These are phyloP conservation scores for Boletus sp. DNA, from an alignment of 1,284 basidiomycete genomes.

Conservation along the genomic window DNA sequence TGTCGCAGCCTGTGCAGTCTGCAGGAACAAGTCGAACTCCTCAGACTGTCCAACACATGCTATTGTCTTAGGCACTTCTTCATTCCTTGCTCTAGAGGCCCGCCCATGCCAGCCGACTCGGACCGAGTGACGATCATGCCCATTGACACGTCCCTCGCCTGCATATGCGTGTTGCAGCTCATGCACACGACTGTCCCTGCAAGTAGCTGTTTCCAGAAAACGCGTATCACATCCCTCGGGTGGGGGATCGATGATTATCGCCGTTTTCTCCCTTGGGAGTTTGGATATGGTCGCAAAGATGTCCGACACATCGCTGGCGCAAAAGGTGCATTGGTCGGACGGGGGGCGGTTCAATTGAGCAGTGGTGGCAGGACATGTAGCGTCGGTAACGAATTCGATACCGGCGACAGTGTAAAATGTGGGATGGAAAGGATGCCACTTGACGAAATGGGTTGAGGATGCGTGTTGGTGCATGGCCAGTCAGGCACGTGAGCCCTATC, in stretches of 20 bases:
- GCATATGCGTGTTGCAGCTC: no score
- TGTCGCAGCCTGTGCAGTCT: no score
- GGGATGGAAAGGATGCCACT: conserved; percentile 92
- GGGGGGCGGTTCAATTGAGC: conserved; percentile 75
- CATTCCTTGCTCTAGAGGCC: conserved; percentile 24
- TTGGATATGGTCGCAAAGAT: conserved; percentile 67
- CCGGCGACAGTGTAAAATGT: conserved; percentile 83
- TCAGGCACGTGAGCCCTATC: no score
- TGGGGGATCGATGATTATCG: no score
- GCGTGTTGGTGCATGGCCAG: conserved; percentile 59
- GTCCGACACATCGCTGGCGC: conserved; percentile 71
- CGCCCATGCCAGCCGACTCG: conserved; percentile 24
- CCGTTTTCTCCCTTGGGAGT: no score
- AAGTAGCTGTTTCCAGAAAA: no score
- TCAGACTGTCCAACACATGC: conserved; percentile 77
- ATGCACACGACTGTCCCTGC: conserved; percentile 95
- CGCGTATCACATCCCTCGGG: no score
- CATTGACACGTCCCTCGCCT: no score
- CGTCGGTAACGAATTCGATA: conserved; percentile 82
- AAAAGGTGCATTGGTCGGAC: conserved; percentile 48
- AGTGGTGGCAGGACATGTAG: conserved; percentile 85
- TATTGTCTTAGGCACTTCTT: conserved; percentile 35
- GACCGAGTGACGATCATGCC: conserved; percentile 64
- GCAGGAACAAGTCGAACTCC: conserved; percentile 92
- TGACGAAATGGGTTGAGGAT: conserved; percentile 80